These are phyloP conservation scores for Solanum chmielewskii DNA, from an alignment of 257 asterid genomes.

Conservation along the genomic window DNA sequence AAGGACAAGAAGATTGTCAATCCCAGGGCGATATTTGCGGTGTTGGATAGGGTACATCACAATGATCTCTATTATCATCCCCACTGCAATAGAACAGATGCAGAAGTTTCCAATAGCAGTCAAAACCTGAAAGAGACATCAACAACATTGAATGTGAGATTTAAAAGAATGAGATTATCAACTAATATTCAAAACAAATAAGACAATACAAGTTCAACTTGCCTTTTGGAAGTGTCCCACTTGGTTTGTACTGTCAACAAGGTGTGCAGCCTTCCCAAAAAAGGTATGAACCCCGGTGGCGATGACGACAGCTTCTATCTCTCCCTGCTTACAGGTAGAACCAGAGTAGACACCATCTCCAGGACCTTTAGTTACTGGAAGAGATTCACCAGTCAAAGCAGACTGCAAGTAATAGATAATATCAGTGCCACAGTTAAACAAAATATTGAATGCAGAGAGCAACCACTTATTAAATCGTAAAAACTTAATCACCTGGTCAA, in stretches of 20 bases:
- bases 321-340: conserved; percentile 98
- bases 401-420: conserved; percentile 44
- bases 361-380: conserved; percentile 90
- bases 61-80: conserved; percentile 84
- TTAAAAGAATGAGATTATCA: neutral
- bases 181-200: neutral
- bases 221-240: conserved; percentile 97
- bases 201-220: conserved; percentile 3
- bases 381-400: conserved; percentile 95
- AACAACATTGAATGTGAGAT: neutral
- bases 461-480: neutral
- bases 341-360: conserved; percentile 98
- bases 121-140: conserved; percentile 46
- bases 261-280: conserved; percentile 97
- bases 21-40: conserved; percentile 85
- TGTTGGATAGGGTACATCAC: conserved; percentile 97
- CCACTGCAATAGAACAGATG: conserved; percentile 93
- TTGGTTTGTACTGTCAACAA: conserved; percentile 87
- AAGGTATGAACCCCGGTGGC: conserved; percentile 98
- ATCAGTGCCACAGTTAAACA: neutral
- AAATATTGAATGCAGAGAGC: neutral
- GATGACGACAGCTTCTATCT: conserved; percentile 79
- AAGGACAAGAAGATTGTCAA: conserved; percentile 93
- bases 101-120: conserved; percentile 98
- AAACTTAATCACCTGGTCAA: conserved; percentile 59